Base-by-base conservation (phyloP, 2,329 filamentous ascomycete genomes). In the Scytalidium sp. region DNA sequence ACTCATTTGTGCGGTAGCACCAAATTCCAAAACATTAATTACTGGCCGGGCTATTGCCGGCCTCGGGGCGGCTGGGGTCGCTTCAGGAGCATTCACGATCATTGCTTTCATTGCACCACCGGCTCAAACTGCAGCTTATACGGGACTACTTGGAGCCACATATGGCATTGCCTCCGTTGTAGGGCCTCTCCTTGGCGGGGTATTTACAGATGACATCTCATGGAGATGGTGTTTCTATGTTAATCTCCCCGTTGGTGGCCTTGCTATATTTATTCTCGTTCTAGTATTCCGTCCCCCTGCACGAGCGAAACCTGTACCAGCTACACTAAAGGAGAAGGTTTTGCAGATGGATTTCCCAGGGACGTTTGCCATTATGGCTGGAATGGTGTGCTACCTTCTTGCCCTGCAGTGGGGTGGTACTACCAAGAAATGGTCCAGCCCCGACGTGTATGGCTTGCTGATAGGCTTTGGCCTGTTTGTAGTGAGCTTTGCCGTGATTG, bases 321-420 rank as follows among this genome's bases (percentile, higher is more conserved):
- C 70, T 2, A 56, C 69, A 2, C 55, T 73, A 4, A 58, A 61
- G 6, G 72, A 77, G 56, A 76, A 76, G 62, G 46, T 77, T 19
- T 60, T 70, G 0, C 73, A 78, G 54, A 72, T 79, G 65, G 76
- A 80, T 53, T 65, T 72, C 3, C 51, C 71, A 1, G 76, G 76
- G 2, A 66, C 70, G 5, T 60, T 69, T 20, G 56, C 76, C 27
- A 61, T 80, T 41, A 73, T 79, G 70, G 65, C 65, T 55, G 61
- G 66, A 59, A 63, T 70, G 63, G 55, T 78, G 59, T 62, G 64
- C 56, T 69, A 72, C 53, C 65, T 78, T 44, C 66, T 78, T 3
- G 75, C 73, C 17, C 62, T 78, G 1, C 73, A 78, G 57, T 78
- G 72, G 61, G 75, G 73, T 45, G 75, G 75, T 3, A 63, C 67